Evolutionary conservation across 2,329 filamentous ascomycete species (phyloP), one percentile per base, ranked within the genome.

Genomic region (Nectriaceae sp.): DNA sequence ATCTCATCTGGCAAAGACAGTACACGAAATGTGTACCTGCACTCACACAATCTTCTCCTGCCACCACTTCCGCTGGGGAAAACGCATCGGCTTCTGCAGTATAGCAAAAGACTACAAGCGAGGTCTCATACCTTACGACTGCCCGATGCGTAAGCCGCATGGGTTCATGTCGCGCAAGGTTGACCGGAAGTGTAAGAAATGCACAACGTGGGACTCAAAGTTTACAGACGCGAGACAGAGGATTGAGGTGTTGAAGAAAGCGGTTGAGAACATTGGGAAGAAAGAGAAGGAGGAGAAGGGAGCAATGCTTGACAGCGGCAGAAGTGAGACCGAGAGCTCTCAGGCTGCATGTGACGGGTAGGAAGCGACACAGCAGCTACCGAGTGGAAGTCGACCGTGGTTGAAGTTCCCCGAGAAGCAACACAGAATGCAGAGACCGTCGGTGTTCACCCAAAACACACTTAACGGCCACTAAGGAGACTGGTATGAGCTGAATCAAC

Each of bases 21-120:
- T 3, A 37, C 29, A 39, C 21, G 40, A 8, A n/a, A 68, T 70
- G 67, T 67, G 66, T 42, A 51, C 43, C 11, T 65, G 66, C 54
- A 33, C 50, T 6, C 57, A 56, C 24, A 53, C 53, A 24, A 22
- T 63, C 26, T 68, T 63, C 42, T 21, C 21, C 22, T 67, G 65
- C 57, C 19, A 38, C 4, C 64, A 68, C 49, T 42, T 55, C 21
- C 24, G 46, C 22, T 65, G 61, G 66, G 61, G 65, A 24, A 49
- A 52, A 13, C 51, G 57, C 19, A 46, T 62, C 20, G 60, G 52
- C 42, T 41, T 33, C 3, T 69, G 64, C 46, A 24, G 44, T 21
- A 42, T 42, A 3, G 55, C 50, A 26, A 22, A 59, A 15, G 49
- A 56, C 39, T 54, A 54, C 42, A 21, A 33, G 11, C 42, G 19